Evolutionary conservation across 768 basidiomycete species (phyloP).

Genomic region (Tylopilus felleus): DNA sequence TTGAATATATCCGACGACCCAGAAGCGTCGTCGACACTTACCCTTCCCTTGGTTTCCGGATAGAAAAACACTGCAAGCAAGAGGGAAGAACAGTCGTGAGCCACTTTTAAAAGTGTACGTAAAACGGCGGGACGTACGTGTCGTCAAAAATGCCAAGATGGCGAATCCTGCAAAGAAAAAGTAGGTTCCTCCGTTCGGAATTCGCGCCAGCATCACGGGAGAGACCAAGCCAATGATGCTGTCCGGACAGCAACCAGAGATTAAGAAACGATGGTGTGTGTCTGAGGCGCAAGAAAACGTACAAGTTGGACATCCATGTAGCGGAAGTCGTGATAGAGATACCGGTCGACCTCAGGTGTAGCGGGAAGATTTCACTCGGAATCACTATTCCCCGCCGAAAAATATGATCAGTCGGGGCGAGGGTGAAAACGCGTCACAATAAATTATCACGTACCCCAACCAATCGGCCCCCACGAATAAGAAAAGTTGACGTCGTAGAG

Average conservation of each 20-base stretch:
- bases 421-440: background rate
- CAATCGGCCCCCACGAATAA: conserved; percentile 34
- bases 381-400: conserved; percentile 30
- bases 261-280: background rate
- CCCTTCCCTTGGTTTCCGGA: conserved; percentile 33
- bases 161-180: conserved; percentile 29
- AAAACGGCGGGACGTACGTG: conserved; percentile 16
- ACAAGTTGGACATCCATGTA: conserved; percentile 42
- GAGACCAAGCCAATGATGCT: conserved; percentile 30
- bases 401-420: conserved; percentile 1
- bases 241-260: background rate
- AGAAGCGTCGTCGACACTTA: conserved; percentile 11
- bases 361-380: conserved; percentile 41
- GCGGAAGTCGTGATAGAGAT: conserved; percentile 41
- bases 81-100: background rate
- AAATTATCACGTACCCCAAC: conserved; percentile 20
- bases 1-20: no score
- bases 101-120: background rate
- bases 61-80: conserved; percentile 21
- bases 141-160: conserved; percentile 28
- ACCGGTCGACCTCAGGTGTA: conserved; percentile 40
- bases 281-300: background rate
- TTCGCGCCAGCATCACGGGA: conserved; percentile 23
- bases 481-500: conserved; percentile 37
- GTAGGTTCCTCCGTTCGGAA: conserved; percentile 25